These are phyloP conservation scores for Aspergillus japonicus DNA, from an alignment of 2,329 filamentous ascomycete species.

Conservation along the genomic window DNA sequence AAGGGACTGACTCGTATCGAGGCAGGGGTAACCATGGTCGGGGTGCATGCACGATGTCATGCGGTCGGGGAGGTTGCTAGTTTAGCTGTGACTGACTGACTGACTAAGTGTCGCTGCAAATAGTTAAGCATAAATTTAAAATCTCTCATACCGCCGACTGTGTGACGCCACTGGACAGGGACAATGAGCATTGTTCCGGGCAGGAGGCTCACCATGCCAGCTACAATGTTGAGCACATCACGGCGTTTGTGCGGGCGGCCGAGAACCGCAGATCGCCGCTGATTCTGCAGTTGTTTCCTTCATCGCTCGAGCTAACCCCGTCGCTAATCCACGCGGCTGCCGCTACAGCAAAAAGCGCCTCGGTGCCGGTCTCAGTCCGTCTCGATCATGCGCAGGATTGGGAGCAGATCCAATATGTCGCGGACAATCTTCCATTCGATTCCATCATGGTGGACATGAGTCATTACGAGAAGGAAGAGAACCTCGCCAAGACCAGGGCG, in stretches of 20 bases:
- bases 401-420: slow-evolving; percentile 57
- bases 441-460: slow-evolving; percentile 73
- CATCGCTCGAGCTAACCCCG: slow-evolving; percentile 16
- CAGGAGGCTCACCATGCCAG: neutral
- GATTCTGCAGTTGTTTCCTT: slow-evolving; percentile 14
- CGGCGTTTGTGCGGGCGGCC: slow-evolving; percentile 1
- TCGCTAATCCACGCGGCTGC: slow-evolving; percentile 53
- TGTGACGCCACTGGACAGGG: neutral
- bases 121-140: neutral
- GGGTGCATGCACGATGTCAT: neutral
- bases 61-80: no score
- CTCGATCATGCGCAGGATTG: slow-evolving; percentile 63
- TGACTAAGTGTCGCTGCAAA: no score
- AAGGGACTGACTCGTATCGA: neutral
- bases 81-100: no score
- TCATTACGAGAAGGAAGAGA: slow-evolving; percentile 67
- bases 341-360: slow-evolving; percentile 52
- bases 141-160: neutral
- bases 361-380: slow-evolving; percentile 59
- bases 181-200: neutral
- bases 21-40: neutral
- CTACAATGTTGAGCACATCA: slow-evolving; percentile 12
- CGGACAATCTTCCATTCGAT: slow-evolving; percentile 59
- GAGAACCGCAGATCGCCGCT: slow-evolving; percentile 7
- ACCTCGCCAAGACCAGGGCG: slow-evolving; percentile 60